Base-by-base conservation (phyloP, 2,329 filamentous ascomycete genomes). In the Tolypocladium ophioglossoides region DNA sequence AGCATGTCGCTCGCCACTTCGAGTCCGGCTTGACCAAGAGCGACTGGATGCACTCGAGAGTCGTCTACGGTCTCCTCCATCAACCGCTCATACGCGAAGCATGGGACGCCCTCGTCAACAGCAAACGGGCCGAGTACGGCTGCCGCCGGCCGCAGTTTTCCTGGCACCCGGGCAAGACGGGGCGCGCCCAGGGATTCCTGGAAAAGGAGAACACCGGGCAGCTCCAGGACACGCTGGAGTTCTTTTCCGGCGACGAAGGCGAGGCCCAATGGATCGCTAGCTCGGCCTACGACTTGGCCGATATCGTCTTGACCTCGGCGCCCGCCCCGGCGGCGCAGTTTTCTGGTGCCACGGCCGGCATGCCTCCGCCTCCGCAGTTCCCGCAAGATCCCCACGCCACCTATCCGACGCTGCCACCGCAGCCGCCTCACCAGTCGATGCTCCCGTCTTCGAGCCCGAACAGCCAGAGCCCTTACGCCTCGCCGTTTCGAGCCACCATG, bases 1-100 rank as follows among this genome's bases (percentile, higher is more conserved):
- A 86, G 62, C 84, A 87, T 59, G 82, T 87, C 37, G 83, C 83
- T 22, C 73, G 77, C n/a, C 84, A 87, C 61, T 86, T 85, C 61
- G 84, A 86, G 64, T 73, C 74, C 20, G 79, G 80, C 51, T 77
- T 82, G 67, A 82, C 80, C 57, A 83, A 83, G 62, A 72, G 74
- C 22, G 83, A 86, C 60, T 87, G 83, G 84, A 81, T 84, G 71
- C 84, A 86, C 63, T 85, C 82, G 2, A 82, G 84, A 48, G 83
- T 86, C 55, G 78, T 87, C 50, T 84, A 85, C 59, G 83, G 82
- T 7, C 71, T 86, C 12, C 71, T 87, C n/a, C 84, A 85, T 62
- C 83, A 87, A 63, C 78, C 82, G 1, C 74, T 78, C 37, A 78
- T 86, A 46, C 76, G 78, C 58, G 75, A 78, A 52, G 79, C 80